Conservation (phyloP, 225 moss, liverwort and hornwort genomes). For the Marchantia paleacea region DNA sequence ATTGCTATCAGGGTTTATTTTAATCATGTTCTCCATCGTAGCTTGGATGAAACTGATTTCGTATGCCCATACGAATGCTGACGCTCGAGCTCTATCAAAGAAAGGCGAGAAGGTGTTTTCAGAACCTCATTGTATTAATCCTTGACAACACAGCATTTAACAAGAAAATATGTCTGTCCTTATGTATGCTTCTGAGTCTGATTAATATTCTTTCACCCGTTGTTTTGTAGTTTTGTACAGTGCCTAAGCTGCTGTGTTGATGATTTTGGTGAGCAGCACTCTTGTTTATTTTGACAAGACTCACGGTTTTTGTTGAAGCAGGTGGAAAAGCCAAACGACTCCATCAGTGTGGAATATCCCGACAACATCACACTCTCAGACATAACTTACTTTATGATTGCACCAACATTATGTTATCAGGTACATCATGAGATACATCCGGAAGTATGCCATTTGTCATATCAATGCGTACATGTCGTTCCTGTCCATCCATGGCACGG, state of each 20-base stretch:
- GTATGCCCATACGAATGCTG: conserved; percentile 69
- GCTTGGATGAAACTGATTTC: conserved; percentile 83
- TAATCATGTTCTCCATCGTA: conserved; percentile 60
- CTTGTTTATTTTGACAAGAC: neutral
- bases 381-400: conserved; percentile 80
- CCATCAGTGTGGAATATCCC: conserved; percentile 59
- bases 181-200: conserved; percentile 1
- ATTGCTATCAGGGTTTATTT: conserved; percentile 55
- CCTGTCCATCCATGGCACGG: neutral
- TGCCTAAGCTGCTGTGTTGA: too few species aligned
- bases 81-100: conserved; percentile 52
- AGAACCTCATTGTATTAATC: neutral
- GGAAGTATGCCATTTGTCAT: neutral
- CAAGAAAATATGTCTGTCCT: neutral
- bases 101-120: conserved; percentile 48
- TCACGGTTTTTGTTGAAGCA: conserved; percentile 19
- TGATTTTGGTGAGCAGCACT: neutral
- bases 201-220: neutral
- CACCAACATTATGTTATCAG: conserved; percentile 96
- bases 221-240: neutral
- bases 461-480: neutral
- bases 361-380: conserved; percentile 64
- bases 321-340: conserved; percentile 51
- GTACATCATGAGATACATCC: conserved; percentile 28
- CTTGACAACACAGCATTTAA: neutral